phyloP scores from a whole-genome alignment of 2,329 filamentous ascomycete species.

The Epichloe brachyelytri region DNA sequence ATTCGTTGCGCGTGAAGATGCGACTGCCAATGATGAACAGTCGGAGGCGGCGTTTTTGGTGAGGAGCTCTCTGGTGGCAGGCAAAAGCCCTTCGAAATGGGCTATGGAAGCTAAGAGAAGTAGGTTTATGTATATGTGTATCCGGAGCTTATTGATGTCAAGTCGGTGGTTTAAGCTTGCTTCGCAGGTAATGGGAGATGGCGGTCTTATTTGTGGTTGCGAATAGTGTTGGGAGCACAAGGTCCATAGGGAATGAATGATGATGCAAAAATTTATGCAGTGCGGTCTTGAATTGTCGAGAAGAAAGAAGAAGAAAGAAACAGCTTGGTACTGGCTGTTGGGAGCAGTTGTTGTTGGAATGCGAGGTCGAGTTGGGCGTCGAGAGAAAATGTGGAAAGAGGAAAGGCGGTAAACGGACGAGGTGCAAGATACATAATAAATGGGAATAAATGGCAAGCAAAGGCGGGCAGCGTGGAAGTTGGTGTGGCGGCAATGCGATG shows the following conservation, averaged over 20 bases:
- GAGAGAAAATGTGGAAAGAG: background rate
- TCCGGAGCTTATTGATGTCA: background rate
- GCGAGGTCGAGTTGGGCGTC: background rate
- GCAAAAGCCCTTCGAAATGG: background rate
- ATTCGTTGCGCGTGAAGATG: background rate
- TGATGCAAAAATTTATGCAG: background rate
- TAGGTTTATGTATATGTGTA: background rate
- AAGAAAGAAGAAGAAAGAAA: background rate
- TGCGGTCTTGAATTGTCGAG: background rate
- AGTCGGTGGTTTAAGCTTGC: slow-evolving; percentile 1
- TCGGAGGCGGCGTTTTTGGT: background rate
- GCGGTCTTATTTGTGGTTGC: background rate
- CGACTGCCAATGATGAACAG: background rate
- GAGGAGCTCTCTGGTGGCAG: background rate
- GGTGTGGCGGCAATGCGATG: background rate
- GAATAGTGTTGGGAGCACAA: background rate
- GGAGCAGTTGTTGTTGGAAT: too few relatives aligned
- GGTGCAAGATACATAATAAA: background rate
- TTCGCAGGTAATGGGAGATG: background rate
- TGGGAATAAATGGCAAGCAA: background rate
- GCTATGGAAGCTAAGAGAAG: background rate
- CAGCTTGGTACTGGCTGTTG: background rate
- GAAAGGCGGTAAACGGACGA: slow-evolving; percentile 1
- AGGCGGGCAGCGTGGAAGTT: slow-evolving; percentile 1
- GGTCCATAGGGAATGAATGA: slow-evolving; percentile 2